Conservation (phyloP, 176 grass and related monocot genomes). For the Hordeum vulgare region DNA sequence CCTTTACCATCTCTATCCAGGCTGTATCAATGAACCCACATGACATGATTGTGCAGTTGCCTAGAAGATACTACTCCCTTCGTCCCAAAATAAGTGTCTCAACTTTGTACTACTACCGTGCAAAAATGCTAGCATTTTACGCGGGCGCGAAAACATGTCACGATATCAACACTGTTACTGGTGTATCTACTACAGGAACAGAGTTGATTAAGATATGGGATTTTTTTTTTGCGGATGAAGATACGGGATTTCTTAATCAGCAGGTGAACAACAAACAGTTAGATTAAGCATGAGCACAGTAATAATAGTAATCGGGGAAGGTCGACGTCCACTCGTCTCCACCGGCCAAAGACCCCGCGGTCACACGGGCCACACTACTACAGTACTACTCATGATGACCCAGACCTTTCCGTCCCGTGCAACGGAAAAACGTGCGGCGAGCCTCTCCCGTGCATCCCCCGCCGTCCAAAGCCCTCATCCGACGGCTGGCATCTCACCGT, state of each 20-base stretch:
- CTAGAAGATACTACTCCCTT: not conserved
- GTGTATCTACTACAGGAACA: not conserved
- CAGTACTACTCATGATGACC: not conserved
- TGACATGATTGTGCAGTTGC: not conserved
- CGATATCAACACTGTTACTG: too few relatives aligned
- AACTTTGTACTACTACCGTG: too few relatives aligned
- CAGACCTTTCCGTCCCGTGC: not conserved
- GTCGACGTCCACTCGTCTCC: not conserved
- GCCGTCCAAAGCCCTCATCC: not conserved
- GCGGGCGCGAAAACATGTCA: too few relatives aligned
- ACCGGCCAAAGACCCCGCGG: slow-evolving; percentile 27
- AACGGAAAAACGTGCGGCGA: not conserved
- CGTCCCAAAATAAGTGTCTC: too few relatives aligned
- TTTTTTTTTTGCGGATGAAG: not conserved
- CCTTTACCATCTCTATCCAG: not conserved
- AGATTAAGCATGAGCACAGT: too few relatives aligned
- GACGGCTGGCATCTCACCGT: not conserved
- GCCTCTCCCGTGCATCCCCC: not conserved
- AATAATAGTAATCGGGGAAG: not conserved
- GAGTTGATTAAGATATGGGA: not conserved
- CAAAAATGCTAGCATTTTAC: too few relatives aligned
- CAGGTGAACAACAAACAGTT: not conserved
- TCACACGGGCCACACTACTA: not conserved
- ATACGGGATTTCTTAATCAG: not conserved
- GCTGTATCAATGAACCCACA: not conserved